Evolutionary conservation across 495 filamentous ascomycete genomes (phyloP), one percentile per base, ranked within the genome.

Genomic region (Neurospora sp.): DNA sequence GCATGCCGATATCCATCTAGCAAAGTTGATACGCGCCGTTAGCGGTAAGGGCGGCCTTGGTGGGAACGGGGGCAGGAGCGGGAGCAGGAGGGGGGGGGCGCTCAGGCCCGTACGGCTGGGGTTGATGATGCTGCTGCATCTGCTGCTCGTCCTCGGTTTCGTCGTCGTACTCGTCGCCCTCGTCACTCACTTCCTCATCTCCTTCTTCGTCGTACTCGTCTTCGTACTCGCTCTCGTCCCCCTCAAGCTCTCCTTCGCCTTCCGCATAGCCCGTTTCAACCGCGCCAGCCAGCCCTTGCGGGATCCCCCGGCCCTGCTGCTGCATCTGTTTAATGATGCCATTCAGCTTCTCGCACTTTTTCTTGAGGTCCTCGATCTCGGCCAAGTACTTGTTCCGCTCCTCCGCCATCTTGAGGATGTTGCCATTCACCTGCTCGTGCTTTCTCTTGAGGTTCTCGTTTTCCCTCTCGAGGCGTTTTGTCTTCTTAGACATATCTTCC

Each of bases 401-500:
- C 81, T 98, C 96, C 9, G 96, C 96, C 96, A 99, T 98, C 82
- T 97, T 92, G 40, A 98, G 86, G 78, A 99, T 98, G 81, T 97
- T 98, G 74, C 90, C 91, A 77, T 95, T 97, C 10, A 95, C 96
- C 44, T 92, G 88, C 75, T 98, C 93, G 78, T 97, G 94, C 81
- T 97, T 98, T 71, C 96, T 88, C 72, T 93, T 96, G 42, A 97
- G 89, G 40, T 89, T 91, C 74, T 94, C 89, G 76, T 99, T 99
- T 78, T 99, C 96, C 80, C 97, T 97, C 80, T 99, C 96, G 37
- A 99, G 86, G 18, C 96, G 91, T 81, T 98, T 98, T 5, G 96
- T 98, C 85, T 98, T 98, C 85, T 98, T 98, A 0, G 94, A 97
- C 96, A 98, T 98, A 79, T 98, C 96, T 83, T 99, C 96, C 96